These are phyloP conservation scores for Metahyphopichia silvanorum DNA, from an alignment of 805 yeast genomes.

Conservation along the genomic window DNA sequence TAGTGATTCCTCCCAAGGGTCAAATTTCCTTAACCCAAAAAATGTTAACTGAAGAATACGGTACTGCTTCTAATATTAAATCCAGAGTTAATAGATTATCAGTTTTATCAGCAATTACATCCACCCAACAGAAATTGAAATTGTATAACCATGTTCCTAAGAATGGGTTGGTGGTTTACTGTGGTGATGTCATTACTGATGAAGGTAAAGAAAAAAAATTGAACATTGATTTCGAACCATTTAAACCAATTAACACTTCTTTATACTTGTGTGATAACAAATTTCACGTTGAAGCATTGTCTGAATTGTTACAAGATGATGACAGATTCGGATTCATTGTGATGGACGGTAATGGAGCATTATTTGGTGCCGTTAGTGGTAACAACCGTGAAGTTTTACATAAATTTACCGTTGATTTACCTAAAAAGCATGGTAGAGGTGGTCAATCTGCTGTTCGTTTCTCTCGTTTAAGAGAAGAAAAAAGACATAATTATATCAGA, in stretches of 20 bases:
- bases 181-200: constrained; percentile 97
- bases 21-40: constrained; percentile 86
- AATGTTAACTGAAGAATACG: constrained; percentile 96
- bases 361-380: constrained; percentile 94
- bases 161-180: constrained; percentile 92
- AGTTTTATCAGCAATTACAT: constrained; percentile 93
- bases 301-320: constrained; percentile 91
- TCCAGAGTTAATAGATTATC: constrained; percentile 96
- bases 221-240: constrained; percentile 97
- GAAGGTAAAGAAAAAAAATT: constrained; percentile 98
- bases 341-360: constrained; percentile 99
- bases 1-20: constrained; percentile 92
- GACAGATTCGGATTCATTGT: constrained; percentile 96
- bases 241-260: constrained; percentile 98
- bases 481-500: constrained; percentile 97
- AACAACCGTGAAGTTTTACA: constrained; percentile 95
- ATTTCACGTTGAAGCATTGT: constrained; percentile 95
- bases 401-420: constrained; percentile 93
- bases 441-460: constrained; percentile 99
- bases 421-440: constrained; percentile 99
- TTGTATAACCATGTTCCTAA: constrained; percentile 86
- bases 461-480: constrained; percentile 97
- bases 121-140: constrained; percentile 95
- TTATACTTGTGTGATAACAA: constrained; percentile 93
- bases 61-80: constrained; percentile 97